Conservation (phyloP, 345 rosid species). For the Arabis alpina region DNA sequence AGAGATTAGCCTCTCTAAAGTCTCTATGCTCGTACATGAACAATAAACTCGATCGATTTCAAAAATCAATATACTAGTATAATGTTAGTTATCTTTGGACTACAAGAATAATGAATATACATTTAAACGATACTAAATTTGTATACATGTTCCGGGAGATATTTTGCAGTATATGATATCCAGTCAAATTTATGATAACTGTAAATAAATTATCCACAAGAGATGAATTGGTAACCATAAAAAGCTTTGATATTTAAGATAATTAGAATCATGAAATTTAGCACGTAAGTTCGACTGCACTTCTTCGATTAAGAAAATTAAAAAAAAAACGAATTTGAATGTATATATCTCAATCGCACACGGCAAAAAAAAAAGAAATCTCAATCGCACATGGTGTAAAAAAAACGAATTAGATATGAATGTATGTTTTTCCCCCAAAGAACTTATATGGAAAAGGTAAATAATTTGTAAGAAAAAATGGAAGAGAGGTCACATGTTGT, state of each 20-base stretch:
- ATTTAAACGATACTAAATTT: background rate
- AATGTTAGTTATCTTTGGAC: background rate
- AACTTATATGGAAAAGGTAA: background rate
- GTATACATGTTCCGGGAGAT: background rate
- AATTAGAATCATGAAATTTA: too few species aligned
- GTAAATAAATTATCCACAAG: too few species aligned
- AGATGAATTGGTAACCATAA: too few species aligned
- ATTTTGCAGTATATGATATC: background rate
- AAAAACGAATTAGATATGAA: background rate
- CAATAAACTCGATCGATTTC: background rate
- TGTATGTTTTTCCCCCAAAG: slow-evolving; percentile 4
- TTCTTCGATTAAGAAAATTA: too few species aligned
- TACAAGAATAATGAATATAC: slow-evolving; percentile 5
- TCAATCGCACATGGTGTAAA: background rate
- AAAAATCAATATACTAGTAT: background rate
- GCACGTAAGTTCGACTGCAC: too few species aligned
- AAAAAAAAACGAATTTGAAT: too few species aligned
- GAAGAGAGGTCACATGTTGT: slow-evolving; percentile 41
- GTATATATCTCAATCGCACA: background rate
- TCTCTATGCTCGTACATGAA: background rate
- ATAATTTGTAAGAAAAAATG: background rate
- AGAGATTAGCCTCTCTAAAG: background rate
- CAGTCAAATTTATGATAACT: too few species aligned
- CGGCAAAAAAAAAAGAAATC: background rate
- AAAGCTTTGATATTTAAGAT: too few species aligned